phyloP scores from a whole-genome alignment of 73 alveolate genomes.

The Tetrahymena malaccensis region DNA sequence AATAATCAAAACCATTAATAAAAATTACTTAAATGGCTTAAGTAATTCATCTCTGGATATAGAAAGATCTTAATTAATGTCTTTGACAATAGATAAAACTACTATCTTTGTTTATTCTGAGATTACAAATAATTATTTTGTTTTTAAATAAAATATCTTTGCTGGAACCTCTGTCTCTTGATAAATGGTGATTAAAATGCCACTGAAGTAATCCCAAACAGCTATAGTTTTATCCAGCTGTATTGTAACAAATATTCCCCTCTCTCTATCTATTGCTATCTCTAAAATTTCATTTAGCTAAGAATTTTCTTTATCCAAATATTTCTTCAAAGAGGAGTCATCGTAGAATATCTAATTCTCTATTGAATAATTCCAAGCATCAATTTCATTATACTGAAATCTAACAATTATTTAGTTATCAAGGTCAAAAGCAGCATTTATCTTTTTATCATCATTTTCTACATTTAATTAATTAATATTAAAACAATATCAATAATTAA shows the following conservation, averaged over 20 bases:
- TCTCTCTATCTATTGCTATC: background rate
- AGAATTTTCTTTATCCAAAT: background rate
- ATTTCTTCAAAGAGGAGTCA: background rate
- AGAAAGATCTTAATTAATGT: background rate
- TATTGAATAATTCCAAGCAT: background rate
- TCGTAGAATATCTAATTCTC: background rate
- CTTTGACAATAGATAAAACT: background rate
- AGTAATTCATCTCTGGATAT: background rate
- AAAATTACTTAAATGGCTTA: background rate
- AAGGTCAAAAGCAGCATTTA: background rate
- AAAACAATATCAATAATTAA: background rate
- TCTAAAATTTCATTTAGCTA: background rate
- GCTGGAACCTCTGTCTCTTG: background rate
- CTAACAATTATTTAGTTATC: background rate
- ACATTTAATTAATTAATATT: background rate
- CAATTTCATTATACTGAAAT: background rate
- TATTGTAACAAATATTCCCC: background rate
- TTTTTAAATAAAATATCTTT: background rate
- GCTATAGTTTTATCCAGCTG: background rate
- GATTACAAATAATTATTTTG: background rate
- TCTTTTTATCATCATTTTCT: background rate
- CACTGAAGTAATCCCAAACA: background rate
- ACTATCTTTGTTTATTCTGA: background rate
- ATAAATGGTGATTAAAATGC: background rate
- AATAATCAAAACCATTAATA: background rate